Conservation (phyloP, 495 filamentous ascomycete genomes). For the Xylaria longipes region DNA sequence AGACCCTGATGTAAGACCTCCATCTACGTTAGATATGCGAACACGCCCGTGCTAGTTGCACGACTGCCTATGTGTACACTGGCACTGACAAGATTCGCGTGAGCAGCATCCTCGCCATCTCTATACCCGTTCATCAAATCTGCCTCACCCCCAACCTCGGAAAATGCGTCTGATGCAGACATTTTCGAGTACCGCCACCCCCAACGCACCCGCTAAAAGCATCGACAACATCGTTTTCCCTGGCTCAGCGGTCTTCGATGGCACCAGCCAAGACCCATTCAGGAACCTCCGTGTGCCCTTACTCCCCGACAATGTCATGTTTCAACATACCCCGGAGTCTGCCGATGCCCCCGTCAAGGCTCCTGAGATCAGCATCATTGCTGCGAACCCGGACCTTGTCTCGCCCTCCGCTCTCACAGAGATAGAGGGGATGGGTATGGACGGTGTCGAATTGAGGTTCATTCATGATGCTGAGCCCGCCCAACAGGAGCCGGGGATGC, state of each 20-base stretch:
- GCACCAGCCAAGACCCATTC: conserved; percentile 41
- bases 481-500: conserved; percentile 46
- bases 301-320: conserved; percentile 50
- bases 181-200: conserved; percentile 49
- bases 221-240: conserved; percentile 53
- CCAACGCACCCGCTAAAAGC: conserved; percentile 31
- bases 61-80: not conserved
- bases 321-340: conserved; percentile 37
- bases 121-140: conserved; percentile 42
- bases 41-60: not conserved
- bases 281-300: conserved; percentile 52
- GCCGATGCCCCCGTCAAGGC: conserved; percentile 42
- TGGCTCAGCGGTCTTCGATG: conserved; percentile 32
- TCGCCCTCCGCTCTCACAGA: conserved; percentile 50
- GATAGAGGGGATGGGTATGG: conserved; percentile 53
- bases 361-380: conserved; percentile 50
- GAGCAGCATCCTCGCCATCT: conserved; percentile 40
- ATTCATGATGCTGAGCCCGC: conserved; percentile 40
- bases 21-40: conserved; percentile 1
- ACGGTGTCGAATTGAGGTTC: conserved; percentile 56
- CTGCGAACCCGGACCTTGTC: conserved; percentile 51
- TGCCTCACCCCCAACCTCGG: conserved; percentile 41
- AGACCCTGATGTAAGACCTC: conserved; percentile 40
- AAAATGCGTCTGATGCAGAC: conserved; percentile 57
- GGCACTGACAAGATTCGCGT: conserved; percentile 20